Base-by-base conservation (phyloP, 306 rosid genomes). In the Rosa multiflora region DNA sequence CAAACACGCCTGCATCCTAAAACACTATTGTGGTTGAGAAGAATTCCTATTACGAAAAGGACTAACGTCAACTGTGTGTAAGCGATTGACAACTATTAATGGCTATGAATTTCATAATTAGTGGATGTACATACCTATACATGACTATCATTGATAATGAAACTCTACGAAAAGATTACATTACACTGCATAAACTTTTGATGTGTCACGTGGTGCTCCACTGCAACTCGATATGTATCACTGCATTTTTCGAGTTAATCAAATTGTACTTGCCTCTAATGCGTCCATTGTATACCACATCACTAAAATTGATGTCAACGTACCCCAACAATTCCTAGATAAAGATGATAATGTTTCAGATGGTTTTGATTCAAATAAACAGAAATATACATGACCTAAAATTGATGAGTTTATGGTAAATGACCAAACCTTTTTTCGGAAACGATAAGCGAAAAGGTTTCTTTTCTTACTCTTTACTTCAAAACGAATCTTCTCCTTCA, bases 231-330 rank as follows among this genome's bases (percentile, higher is more conserved):
- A 80, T 37, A 29, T 73, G 85, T 61, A 85, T 18, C 3, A 56
- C 39, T 47, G 85, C 82, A 64, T 82, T 70, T 58, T 55, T 82
- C 6, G 82, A 81, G 68, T 85, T 81, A 4, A 82, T 85, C 56
- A 85, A 51, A 72, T 75, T 37, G 44, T 82, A 82, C 77, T n/a
- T 75, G 23, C 80, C 73, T 37, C 70, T 75, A n/a, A 82, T 82
- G 35, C 78, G 77, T 17, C 83, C 81, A 1, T 79, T 78, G 73
- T 75, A 42, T 17, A 85, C 79, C 43, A 85, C 82, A 49, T 82
- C 85, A 10, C 23, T 53, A 7, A 83, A 78, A 75, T 70, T 75
- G 74, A 83, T 79, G 23, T 79, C 80, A 40, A 79, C 61, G 18
- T 83, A 63, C 13, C 77, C 80, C 73, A 83, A 17, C 21, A 37